Evolutionary conservation across 2,329 filamentous ascomycete genomes (phyloP).

Genomic region (Arthrobotrys megalospora): DNA sequence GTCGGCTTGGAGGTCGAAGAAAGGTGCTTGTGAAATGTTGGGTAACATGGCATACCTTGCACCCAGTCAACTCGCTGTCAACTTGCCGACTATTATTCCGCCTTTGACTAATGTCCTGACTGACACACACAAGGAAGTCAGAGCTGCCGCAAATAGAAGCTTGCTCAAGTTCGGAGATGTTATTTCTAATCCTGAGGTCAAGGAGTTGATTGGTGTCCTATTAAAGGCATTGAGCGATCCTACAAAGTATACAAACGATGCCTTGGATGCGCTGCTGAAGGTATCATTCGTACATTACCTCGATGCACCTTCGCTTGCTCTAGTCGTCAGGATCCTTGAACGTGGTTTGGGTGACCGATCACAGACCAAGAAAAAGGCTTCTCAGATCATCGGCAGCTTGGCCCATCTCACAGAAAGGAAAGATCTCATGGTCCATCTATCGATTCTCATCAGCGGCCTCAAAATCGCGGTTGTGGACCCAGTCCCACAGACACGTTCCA

Average conservation of each 20-base stretch:
- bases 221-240: slow-evolving; percentile 97
- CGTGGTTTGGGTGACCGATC: slow-evolving; percentile 92
- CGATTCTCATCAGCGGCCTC: slow-evolving; percentile 90
- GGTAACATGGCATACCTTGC: slow-evolving; percentile 99
- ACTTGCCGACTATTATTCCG: slow-evolving; percentile 95
- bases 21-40: slow-evolving; percentile 94
- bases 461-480: slow-evolving; percentile 93
- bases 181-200: slow-evolving; percentile 97
- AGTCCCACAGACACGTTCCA: slow-evolving; percentile 94
- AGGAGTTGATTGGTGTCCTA: slow-evolving; percentile 88
- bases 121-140: slow-evolving; percentile 98
- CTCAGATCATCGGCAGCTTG: slow-evolving; percentile 97
- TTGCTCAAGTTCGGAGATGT: slow-evolving; percentile 98
- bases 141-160: slow-evolving; percentile 91
- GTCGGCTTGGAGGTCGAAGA: slow-evolving; percentile 97
- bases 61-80: slow-evolving; percentile 91
- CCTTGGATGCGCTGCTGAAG: slow-evolving; percentile 93
- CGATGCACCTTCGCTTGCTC: slow-evolving; percentile 93
- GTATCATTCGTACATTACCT: slow-evolving; percentile 98
- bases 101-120: slow-evolving; percentile 94
- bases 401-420: slow-evolving; percentile 97
- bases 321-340: slow-evolving; percentile 95
- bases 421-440: slow-evolving; percentile 90
- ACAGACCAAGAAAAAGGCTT: slow-evolving; percentile 93
- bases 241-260: slow-evolving; percentile 96